Evolutionary conservation across 2,329 filamentous ascomycete species (phyloP).

Genomic region (Corinectria fuckeliana): DNA sequence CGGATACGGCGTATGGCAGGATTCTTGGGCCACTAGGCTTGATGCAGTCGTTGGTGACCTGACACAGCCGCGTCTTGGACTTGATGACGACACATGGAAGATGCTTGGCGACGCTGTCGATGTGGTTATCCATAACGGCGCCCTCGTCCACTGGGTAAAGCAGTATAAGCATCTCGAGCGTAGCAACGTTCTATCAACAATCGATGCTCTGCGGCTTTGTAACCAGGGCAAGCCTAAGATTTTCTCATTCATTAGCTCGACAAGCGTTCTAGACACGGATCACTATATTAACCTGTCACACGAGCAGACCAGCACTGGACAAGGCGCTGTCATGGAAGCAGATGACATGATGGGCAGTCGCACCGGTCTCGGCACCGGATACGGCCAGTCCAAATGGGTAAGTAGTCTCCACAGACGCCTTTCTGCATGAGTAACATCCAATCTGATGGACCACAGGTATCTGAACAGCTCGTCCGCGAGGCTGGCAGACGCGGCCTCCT

Average conservation of each 20-base stretch:
- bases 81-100: slow-evolving; percentile 71
- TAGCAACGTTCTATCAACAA: slow-evolving; percentile 79
- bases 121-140: slow-evolving; percentile 82
- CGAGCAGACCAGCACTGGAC: slow-evolving; percentile 55
- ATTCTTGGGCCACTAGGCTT: slow-evolving; percentile 71
- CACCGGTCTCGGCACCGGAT: slow-evolving; percentile 80
- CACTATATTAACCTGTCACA: slow-evolving; percentile 79
- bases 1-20: slow-evolving; percentile 82
- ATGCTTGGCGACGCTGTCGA: slow-evolving; percentile 71
- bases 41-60: slow-evolving; percentile 82
- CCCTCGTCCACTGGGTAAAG: slow-evolving; percentile 80
- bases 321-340: slow-evolving; percentile 71
- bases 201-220: slow-evolving; percentile 79
- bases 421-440: background rate
- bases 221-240: slow-evolving; percentile 78
- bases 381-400: slow-evolving; percentile 91
- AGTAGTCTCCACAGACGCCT: slow-evolving; percentile 46
- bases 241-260: slow-evolving; percentile 76
- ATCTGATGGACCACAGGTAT: slow-evolving; percentile 14
- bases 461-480: slow-evolving; percentile 73
- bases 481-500: slow-evolving; percentile 78
- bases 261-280: slow-evolving; percentile 82
- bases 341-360: slow-evolving; percentile 81
- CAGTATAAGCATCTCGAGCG: slow-evolving; percentile 74
- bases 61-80: slow-evolving; percentile 73